These are phyloP conservation scores for Penicillium sp. DNA, from an alignment of 2,329 filamentous ascomycete species.

Conservation along the genomic window DNA sequence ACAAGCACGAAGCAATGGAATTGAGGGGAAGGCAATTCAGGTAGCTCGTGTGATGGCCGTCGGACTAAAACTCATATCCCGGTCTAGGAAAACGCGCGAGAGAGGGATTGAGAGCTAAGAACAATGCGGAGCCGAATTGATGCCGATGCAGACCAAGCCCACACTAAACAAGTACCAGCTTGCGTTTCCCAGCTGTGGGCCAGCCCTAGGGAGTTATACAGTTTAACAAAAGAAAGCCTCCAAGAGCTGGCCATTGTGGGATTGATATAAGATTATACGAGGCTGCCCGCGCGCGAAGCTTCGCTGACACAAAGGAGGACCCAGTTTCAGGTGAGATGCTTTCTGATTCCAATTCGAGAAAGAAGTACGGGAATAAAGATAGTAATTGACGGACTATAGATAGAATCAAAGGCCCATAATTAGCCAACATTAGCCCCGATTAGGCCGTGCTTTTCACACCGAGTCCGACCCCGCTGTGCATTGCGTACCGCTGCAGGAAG, in stretches of 20 bases:
- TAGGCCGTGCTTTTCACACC: not conserved
- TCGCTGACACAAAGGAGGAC: conserved; percentile 21
- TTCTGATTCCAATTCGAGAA: not conserved
- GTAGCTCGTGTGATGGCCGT: conserved; percentile 18
- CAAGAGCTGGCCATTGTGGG: not conserved
- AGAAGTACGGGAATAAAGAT: conserved; percentile 19
- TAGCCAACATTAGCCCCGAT: conserved; percentile 19
- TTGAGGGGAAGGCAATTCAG: not conserved
- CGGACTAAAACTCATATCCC: conserved; percentile 1
- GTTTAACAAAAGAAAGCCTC: not conserved
- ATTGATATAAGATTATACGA: conserved; percentile 20
- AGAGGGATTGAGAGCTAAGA: not conserved
- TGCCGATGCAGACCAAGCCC: not conserved
- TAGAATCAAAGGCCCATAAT: conserved; percentile 28
- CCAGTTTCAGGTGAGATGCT: conserved; percentile 22
- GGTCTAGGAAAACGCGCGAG: not conserved
- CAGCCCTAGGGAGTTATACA: not conserved
- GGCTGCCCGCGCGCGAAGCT: conserved; percentile 16
- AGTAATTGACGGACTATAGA: conserved; percentile 27
- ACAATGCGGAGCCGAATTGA: conserved; percentile 9
- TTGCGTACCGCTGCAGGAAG: not conserved
- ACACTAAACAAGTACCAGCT: not conserved
- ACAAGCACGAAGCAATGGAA: not conserved
- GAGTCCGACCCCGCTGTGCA: not conserved
- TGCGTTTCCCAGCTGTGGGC: not conserved